Evolutionary conservation across 208 protist genomes (phyloP).

Genomic region (Acanthamoeba castellanii): DNA sequence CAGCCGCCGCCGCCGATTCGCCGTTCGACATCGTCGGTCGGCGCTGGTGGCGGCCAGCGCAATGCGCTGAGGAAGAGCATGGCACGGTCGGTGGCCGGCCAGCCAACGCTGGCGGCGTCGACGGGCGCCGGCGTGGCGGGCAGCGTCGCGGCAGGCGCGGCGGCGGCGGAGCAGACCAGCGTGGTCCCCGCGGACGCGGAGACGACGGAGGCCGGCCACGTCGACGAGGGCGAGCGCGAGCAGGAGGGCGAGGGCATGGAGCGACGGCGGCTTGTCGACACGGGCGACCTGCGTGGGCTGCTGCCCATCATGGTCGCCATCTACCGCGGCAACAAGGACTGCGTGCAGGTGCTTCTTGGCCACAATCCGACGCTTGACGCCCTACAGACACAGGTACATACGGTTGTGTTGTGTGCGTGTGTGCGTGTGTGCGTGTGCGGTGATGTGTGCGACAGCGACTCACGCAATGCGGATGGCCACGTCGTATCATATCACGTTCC

Average conservation of each 20-base stretch:
- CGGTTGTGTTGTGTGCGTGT: neutral
- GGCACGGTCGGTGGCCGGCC: neutral
- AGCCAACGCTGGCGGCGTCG: neutral
- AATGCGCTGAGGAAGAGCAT: neutral
- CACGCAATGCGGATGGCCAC: neutral
- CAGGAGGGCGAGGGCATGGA: constrained; percentile 1
- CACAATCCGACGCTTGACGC: neutral
- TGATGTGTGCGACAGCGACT: neutral
- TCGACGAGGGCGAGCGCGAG: neutral
- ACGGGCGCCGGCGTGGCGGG: neutral
- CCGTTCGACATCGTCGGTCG: neutral
- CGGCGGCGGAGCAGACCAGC: neutral
- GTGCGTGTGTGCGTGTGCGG: neutral
- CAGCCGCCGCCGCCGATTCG: neutral
- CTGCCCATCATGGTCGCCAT: constrained; percentile 6
- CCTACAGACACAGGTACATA: neutral
- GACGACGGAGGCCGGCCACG: neutral
- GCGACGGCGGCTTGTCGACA: constrained; percentile 13
- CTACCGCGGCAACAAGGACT: neutral
- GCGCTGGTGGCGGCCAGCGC: neutral
- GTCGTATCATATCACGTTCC: neutral
- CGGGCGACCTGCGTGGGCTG: neutral
- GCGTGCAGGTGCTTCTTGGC: neutral
- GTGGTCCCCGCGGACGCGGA: neutral
- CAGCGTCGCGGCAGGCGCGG: neutral